Evolutionary conservation across 306 rosid species (phyloP).

Genomic region (Arachis hypogaea): DNA sequence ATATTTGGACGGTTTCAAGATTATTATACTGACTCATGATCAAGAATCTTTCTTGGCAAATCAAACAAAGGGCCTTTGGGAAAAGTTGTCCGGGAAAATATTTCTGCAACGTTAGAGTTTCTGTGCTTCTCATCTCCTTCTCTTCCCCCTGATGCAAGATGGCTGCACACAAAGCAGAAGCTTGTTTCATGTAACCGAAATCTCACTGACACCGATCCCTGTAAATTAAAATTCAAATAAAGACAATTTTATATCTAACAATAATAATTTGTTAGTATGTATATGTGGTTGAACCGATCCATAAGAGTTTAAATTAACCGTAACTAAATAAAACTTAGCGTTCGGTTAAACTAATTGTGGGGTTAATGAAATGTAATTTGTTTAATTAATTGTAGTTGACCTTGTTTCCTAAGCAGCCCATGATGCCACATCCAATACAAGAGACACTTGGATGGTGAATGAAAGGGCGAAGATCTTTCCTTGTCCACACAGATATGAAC

Average conservation of each 20-base stretch:
- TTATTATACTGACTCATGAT: constrained; percentile 67
- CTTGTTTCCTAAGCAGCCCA: constrained; percentile 93
- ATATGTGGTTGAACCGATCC: too few relatives aligned
- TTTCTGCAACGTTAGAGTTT: constrained; percentile 74
- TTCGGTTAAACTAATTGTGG: constrained; percentile 22
- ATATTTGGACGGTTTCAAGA: constrained; percentile 43
- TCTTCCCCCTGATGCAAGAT: constrained; percentile 85
- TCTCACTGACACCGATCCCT: constrained; percentile 91
- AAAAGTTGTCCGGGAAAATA: constrained; percentile 70
- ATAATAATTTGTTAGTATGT: too few relatives aligned
- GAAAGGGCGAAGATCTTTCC: constrained; percentile 63
- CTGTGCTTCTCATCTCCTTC: constrained; percentile 76
- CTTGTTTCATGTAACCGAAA: constrained; percentile 73
- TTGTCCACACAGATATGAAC: constrained; percentile 77
- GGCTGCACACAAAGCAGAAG: constrained; percentile 90
- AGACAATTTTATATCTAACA: too few relatives aligned
- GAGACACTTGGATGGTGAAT: constrained; percentile 73
- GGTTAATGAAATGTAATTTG: not conserved
- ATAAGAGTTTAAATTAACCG: too few relatives aligned
- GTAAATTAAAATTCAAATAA: constrained; percentile 1
- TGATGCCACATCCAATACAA: constrained; percentile 85
- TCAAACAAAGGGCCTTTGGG: constrained; percentile 66
- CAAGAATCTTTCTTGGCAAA: constrained; percentile 74
- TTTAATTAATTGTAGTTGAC: constrained; percentile 35
- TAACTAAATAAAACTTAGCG: too few relatives aligned